A percentile compares a stretch with the other conserved stretches of the same genome.
Conservation (phyloP, 768 basidiomycete species). For the Suillus variegatus region DNA sequence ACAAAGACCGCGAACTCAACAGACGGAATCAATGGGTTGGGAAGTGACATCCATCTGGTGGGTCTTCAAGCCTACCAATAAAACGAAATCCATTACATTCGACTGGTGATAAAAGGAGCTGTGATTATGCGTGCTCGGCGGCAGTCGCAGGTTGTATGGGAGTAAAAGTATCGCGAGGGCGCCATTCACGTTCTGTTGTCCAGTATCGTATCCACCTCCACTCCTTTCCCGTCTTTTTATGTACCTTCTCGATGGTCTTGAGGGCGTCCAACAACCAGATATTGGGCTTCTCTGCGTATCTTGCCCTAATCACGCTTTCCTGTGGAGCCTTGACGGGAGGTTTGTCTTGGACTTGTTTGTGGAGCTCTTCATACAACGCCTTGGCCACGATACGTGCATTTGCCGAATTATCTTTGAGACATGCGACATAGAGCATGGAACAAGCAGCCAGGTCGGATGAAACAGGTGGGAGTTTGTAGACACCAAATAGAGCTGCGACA, state of each 20-base stretch:
- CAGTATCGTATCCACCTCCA: conserved; percentile 28
- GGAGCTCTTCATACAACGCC: conserved; percentile 44
- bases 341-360: conserved; percentile 29
- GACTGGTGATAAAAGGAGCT: background rate
- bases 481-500: conserved; percentile 52
- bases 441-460: conserved; percentile 57
- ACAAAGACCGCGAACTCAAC: background rate
- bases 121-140: conserved; percentile 2
- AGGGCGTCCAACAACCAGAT: conserved; percentile 40
- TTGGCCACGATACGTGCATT: conserved; percentile 42
- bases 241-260: conserved; percentile 35
- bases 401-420: conserved; percentile 45
- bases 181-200: conserved; percentile 11
- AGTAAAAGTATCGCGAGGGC: conserved; percentile 1
- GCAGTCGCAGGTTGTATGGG: conserved; percentile 1
- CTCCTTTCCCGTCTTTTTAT: conserved; percentile 29
- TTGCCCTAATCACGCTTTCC: conserved; percentile 21
- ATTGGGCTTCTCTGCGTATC: conserved; percentile 34
- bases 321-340: conserved; percentile 21
- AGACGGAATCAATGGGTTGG: background rate
- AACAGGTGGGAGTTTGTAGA: conserved; percentile 55
- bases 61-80: background rate
- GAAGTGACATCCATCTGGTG: too few relatives aligned
- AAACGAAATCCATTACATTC: background rate
- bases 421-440: conserved; percentile 58